Conservation (phyloP, 164 flowering plant genomes). For the Vitis vinifera region ASM3070453v1 NC_081810.1:21898001-21898500, state of each 20-base stretch:
- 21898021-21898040: background rate
- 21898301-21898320: background rate
- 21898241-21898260: background rate
- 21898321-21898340: background rate
- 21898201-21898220: background rate
- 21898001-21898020: background rate
- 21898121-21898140: conserved; percentile 47
- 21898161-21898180: background rate
- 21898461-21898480: too few species aligned
- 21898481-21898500: too few species aligned
- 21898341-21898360: background rate
- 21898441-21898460: too few species aligned
- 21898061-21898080: conserved; percentile 80
- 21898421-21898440: too few species aligned
- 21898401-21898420: too few species aligned
- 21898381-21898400: too few species aligned
- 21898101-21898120: conserved; percentile 92
- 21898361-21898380: background rate
- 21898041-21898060: conserved; percentile 48
- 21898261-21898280: background rate
- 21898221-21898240: background rate
- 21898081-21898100: conserved; percentile 93
- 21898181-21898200: too few species aligned
- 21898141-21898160: background rate
- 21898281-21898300: background rate